Base-by-base conservation (phyloP, 441 rosid species). In the Bocquillonia castaneifolia region DNA sequence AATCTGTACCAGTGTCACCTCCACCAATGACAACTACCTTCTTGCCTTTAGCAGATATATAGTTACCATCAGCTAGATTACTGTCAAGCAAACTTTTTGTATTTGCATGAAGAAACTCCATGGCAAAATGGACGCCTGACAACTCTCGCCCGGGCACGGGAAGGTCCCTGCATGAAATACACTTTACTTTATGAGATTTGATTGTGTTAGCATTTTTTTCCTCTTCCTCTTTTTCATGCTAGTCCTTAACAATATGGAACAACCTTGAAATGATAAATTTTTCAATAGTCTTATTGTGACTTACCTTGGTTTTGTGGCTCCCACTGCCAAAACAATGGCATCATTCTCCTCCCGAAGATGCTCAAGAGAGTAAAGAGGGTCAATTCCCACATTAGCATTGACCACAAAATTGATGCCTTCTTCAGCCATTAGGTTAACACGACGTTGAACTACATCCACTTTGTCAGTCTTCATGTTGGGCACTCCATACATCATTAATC, bases 391-490 rank as follows among this genome's bases (percentile, higher is more conserved):
- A 70, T 89, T 83, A 57, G 98, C 99, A 80, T 84, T 90, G 73
- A 89, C 98, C 39, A 91, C 96, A 80, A 96, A 93, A 60, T 85
- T 79, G 64, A 93, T 76, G 57, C 98, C 99, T 83, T 96, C 99
- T 66, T 80, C 73, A 29, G 91, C 85, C 98, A 96, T 93, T 62
- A 96, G 94, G 78, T 88, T 78, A 69, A 91, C 97, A 53, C 99
- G 92, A 12, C 99, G 87, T 72, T 93, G 98, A 74, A 96, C 96
- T 13, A 93, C 80, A 78, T 87, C 93, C 47, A 89, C 70, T 82
- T 96, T 96, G 85, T 89, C 99, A 51, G 99, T n/a, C 82, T 96
- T 96, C 99, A 96, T 96, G 89, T 96, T 96, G 37, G 99, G 99
- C 64, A 96, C 99, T 45, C 99, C 99, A 75, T 96, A 96, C 99